Evolutionary conservation across 2,329 filamentous ascomycete species (phyloP).

Genomic region (Magnaporthiopsis poae): DNA sequence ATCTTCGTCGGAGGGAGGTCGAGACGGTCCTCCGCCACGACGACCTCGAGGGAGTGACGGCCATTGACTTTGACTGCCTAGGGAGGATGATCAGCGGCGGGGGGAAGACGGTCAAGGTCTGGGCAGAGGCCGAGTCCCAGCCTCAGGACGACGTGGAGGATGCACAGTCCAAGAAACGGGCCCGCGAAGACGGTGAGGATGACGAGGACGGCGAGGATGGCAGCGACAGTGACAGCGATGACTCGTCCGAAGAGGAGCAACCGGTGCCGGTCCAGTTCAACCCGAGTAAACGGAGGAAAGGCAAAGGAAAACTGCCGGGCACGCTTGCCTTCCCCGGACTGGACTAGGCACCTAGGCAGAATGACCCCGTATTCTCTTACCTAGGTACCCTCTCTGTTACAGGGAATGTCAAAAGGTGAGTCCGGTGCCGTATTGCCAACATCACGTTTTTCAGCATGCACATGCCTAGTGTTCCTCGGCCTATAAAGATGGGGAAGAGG

Average conservation of each 20-base stretch:
- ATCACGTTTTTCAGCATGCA: not conserved
- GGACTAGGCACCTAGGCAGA: slow-evolving; percentile 14
- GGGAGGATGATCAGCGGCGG: slow-evolving; percentile 85
- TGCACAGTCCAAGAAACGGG: slow-evolving; percentile 32
- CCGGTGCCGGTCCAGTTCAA: slow-evolving; percentile 16
- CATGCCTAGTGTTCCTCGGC: not conserved
- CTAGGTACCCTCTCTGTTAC: not conserved
- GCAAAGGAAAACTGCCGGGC: slow-evolving; percentile 16
- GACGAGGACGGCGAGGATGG: slow-evolving; percentile 38
- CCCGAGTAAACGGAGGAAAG: slow-evolving; percentile 24
- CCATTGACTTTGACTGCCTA: slow-evolving; percentile 71
- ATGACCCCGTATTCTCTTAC: not conserved
- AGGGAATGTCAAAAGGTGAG: not conserved
- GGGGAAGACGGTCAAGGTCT: slow-evolving; percentile 77
- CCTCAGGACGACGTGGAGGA: slow-evolving; percentile 38
- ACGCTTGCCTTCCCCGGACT: slow-evolving; percentile 22
- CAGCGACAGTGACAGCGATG: slow-evolving; percentile 15
- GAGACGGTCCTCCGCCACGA: slow-evolving; percentile 64
- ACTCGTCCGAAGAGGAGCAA: slow-evolving; percentile 12
- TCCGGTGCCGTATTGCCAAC: not conserved
- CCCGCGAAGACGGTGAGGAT: slow-evolving; percentile 36
- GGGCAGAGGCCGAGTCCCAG: slow-evolving; percentile 58
- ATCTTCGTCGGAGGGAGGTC: slow-evolving; percentile 64
- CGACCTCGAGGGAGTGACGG: slow-evolving; percentile 76
- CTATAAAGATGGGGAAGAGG: not conserved